Percentiles rank a stretch among this genome's conserved stretches.
Conservation (phyloP, 805 yeast species). For the Kazachstania bromeliacearum region DNA sequence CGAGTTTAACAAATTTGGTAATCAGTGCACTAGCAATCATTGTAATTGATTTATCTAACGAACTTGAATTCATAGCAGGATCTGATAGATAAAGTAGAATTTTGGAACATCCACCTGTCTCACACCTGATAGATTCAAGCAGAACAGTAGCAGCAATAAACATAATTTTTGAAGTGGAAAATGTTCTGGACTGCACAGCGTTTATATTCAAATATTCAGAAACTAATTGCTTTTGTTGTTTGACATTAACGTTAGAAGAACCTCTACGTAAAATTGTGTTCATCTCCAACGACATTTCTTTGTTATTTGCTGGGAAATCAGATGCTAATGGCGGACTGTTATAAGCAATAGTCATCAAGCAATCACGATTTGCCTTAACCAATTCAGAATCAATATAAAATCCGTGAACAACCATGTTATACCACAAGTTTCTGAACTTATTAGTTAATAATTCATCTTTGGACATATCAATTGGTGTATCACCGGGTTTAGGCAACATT, state of each 20-base stretch:
- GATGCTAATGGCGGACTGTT: conserved; percentile 84
- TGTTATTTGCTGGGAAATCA: conserved; percentile 66
- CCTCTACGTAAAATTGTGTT: conserved; percentile 87
- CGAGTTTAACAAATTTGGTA: conserved; percentile 43
- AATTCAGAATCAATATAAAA: conserved; percentile 53
- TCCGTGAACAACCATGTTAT: conserved; percentile 87
- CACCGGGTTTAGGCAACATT: conserved; percentile 51
- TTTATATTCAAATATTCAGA: conserved; percentile 32
- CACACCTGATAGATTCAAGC: conserved; percentile 70
- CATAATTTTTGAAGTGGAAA: conserved; percentile 73
- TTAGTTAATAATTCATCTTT: conserved; percentile 41
- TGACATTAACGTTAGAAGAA: conserved; percentile 70
- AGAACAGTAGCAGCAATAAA: conserved; percentile 76
- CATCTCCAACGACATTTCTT: conserved; percentile 86
- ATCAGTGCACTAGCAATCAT: conserved; percentile 52
- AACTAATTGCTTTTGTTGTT: conserved; percentile 59
- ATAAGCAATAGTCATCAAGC: conserved; percentile 66
- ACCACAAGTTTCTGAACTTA: conserved; percentile 85
- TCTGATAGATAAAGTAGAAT: conserved; percentile 74
- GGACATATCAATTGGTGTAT: conserved; percentile 32
- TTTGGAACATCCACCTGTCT: conserved; percentile 74
- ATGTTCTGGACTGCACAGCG: conserved; percentile 40
- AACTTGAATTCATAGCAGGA: conserved; percentile 64
- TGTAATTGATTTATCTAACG: conserved; percentile 59
- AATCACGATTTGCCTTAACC: conserved; percentile 37